These are phyloP conservation scores for Tausonia pullulans DNA, from an alignment of 1,284 basidiomycete genomes.

Conservation along the genomic window DNA sequence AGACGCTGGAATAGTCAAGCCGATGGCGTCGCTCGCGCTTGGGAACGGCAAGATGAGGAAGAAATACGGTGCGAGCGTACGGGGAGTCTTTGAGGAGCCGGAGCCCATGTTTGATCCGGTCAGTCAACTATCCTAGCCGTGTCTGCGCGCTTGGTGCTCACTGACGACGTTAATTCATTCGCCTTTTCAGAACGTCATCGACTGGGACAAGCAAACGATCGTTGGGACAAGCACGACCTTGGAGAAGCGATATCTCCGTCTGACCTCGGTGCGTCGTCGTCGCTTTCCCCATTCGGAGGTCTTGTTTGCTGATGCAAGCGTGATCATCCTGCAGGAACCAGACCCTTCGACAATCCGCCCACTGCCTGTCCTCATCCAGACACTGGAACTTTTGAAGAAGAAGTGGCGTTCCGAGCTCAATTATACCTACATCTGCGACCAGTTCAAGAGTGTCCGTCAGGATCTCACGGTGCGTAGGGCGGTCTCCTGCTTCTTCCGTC, in stretches of 20 bases:
- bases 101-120: constrained; percentile 38
- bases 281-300: constrained; percentile 51
- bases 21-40: background rate
- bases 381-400: constrained; percentile 73
- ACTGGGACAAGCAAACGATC: constrained; percentile 94
- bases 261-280: constrained; percentile 64
- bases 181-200: constrained; percentile 69
- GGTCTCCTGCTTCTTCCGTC: background rate
- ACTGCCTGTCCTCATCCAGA: constrained; percentile 68
- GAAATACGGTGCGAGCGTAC: constrained; percentile 25
- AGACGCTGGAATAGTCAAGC: background rate
- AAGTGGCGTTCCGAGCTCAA: constrained; percentile 76
- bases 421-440: constrained; percentile 92
- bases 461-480: constrained; percentile 74
- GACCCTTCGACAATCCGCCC: constrained; percentile 91
- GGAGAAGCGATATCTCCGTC: constrained; percentile 90
- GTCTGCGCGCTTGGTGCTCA: background rate
- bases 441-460: constrained; percentile 95
- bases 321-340: constrained; percentile 54
- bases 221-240: constrained; percentile 78
- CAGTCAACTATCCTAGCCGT: constrained; percentile 18
- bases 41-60: constrained; percentile 17
- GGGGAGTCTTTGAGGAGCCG: constrained; percentile 26
- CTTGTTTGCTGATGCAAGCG: background rate
- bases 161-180: background rate